Evolutionary conservation across 1,139 yeast species (phyloP).

Genomic region (Saccharomyces hybrid): DNA sequence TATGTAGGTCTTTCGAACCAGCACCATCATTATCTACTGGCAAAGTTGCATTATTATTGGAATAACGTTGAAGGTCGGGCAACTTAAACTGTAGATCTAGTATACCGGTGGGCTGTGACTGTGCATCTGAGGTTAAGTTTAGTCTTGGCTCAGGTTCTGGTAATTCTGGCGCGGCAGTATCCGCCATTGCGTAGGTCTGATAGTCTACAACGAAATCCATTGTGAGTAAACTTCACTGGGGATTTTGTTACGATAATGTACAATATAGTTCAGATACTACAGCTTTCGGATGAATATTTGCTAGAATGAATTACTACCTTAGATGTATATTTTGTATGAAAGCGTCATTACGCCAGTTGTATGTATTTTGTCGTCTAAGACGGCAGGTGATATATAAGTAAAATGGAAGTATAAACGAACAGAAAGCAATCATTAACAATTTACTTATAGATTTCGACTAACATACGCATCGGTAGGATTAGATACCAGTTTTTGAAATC

Average conservation of each 20-base stretch:
- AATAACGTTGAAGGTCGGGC: background rate
- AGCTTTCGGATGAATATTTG: background rate
- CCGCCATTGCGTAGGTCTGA: constrained; percentile 2
- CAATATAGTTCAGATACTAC: background rate
- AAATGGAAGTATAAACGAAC: background rate
- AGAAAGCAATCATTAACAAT: background rate
- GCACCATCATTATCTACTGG: background rate
- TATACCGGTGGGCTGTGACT: constrained; percentile 11
- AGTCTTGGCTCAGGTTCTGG: constrained; percentile 24
- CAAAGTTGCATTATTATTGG: background rate
- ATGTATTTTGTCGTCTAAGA: background rate
- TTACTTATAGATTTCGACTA: background rate
- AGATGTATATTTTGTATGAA: background rate
- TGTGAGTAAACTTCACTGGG: background rate
- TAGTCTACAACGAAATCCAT: background rate
- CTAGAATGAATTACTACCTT: background rate
- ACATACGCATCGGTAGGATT: background rate
- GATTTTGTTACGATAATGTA: background rate
- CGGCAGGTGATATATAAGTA: background rate
- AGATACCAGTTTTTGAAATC: background rate
- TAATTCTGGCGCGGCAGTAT: constrained; percentile 4
- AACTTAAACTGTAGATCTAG: background rate
- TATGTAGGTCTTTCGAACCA: constrained; percentile 1
- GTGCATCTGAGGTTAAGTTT: constrained; percentile 7
- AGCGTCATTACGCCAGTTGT: background rate